Evolutionary conservation across 441 rosid species (phyloP), one percentile per base, ranked within the genome.

Genomic region (Euphorbia schlechtendalii): DNA sequence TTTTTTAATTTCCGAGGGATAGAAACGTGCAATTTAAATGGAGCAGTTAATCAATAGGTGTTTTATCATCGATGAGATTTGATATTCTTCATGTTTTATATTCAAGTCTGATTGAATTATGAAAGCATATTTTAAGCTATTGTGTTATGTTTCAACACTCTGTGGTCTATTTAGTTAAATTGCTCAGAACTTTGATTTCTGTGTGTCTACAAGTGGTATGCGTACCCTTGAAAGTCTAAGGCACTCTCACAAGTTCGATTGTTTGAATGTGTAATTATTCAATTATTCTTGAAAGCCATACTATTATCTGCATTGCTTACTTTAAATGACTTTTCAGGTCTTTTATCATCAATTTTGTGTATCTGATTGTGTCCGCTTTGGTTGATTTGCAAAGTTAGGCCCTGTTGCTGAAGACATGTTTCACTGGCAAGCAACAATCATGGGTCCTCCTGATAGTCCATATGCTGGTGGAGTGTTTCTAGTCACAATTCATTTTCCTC

Each of bases 371-470:
- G 14, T 38, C 51, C 54, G 5, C 49, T 55, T 59, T 56, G 12
- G 41, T 62, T 58, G 68, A 56, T 54, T 78, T 82, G 73, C 67
- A 48, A 22, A 36, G 68, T 66, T 28, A 92, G 98, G 98, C 63
- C 97, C 98, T 67, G 85, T 88, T 67, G 90, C 84, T 46, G 94
- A 92, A 74, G 98, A 92, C 69, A 85, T 90, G 34, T 32, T n/a
- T n/a, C n/a, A n/a, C n/a, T n/a, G n/a, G n/a, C n/a, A n/a, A n/a
- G n/a, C n/a, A n/a, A n/a, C n/a, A n/a, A n/a, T n/a, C n/a, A n/a
- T n/a, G n/a, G n/a, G n/a, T n/a, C n/a, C n/a, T n/a, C n/a, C n/a
- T n/a, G n/a, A n/a, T n/a, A n/a, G n/a, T n/a, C n/a, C n/a, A n/a
- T n/a, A n/a, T n/a, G n/a, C n/a, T n/a, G n/a, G n/a, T n/a, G n/a